phyloP scores from a whole-genome alignment of 495 filamentous ascomycete species.

The Articulospora tetracladia region DNA sequence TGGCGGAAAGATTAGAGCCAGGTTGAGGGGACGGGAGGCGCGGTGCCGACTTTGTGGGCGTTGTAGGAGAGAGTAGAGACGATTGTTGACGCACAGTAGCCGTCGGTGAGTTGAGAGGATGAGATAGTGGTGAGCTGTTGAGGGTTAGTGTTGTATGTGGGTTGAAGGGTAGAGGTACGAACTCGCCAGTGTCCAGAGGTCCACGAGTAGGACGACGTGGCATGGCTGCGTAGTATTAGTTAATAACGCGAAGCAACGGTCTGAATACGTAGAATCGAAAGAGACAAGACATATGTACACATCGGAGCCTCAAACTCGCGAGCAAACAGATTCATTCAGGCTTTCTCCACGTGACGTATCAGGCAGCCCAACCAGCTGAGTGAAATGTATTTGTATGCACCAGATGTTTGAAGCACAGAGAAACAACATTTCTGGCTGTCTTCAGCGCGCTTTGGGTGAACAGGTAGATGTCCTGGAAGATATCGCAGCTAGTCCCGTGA shows the following conservation, averaged over 20 bases:
- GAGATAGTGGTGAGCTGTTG: slow-evolving; percentile 10
- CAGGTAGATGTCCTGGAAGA: not conserved
- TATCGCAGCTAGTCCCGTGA: not conserved
- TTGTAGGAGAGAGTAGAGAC: slow-evolving; percentile 5
- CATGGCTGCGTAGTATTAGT: slow-evolving; percentile 4
- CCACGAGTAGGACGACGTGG: slow-evolving; percentile 47
- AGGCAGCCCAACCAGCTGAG: not conserved
- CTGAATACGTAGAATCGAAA: not conserved
- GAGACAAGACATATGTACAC: not conserved
- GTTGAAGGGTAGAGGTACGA: slow-evolving; percentile 23
- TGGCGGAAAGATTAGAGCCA: slow-evolving; percentile 22
- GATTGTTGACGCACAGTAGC: slow-evolving; percentile 24
- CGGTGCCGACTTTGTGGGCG: slow-evolving; percentile 17
- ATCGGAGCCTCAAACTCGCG: not conserved
- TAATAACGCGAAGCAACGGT: not conserved
- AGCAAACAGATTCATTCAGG: not conserved
- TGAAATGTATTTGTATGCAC: not conserved
- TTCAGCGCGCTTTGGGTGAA: not conserved
- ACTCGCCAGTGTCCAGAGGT: slow-evolving; percentile 53
- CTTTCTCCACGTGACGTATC: not conserved
- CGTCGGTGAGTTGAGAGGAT: slow-evolving; percentile 22
- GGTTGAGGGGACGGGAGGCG: slow-evolving; percentile 25
- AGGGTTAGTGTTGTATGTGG: slow-evolving; percentile 6
- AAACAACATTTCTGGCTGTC: not conserved
- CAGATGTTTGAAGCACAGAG: too few relatives aligned